Base-by-base conservation (phyloP, 2,329 filamentous ascomycete species). In the Aspergillus sergii region DNA sequence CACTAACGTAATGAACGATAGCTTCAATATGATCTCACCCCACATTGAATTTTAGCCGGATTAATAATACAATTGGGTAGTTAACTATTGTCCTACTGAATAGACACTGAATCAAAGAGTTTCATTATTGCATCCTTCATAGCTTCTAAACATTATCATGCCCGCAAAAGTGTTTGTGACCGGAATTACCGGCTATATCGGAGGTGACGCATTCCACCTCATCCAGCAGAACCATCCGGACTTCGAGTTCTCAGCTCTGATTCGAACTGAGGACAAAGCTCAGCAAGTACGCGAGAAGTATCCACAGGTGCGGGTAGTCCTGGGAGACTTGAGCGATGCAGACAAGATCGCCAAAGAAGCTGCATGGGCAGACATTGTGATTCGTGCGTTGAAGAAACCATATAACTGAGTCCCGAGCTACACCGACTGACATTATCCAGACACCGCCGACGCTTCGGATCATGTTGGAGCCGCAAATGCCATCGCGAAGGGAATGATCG, bases 321-420 rank as follows among this genome's bases (percentile, higher is more conserved):
- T 85, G 61, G 85, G 85, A 30, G 78, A 80, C 55, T 76, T 85
- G 3, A 81, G 85, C 50, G 78, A 79, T 61, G 71, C 73, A 2
- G 73, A 78, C 0, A 59, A 85, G 4, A 66, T 86, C 1, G 76
- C 82, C 36, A 72, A 78, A 36, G 82, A 84, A 63, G 79, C 80
- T 26, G 72, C 75, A 0, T 76, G 78, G 57, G 82, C 84, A 3
- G 81, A 86, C 71, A 80, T 87, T 56, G 83, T 87, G 4, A 70
- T 84, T 66, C 77, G 78, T 80, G 68, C 57, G 73, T 69, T 30
- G 12, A 5, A 21, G 21, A 11, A 43, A 12, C 41, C n/a, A n/a
- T 43, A 21, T 16, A 30, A 12, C 1, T 19, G 9, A 57, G 5
- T 58, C 5, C 57, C 43, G 9, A 60, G 21, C 12, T 61, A 45